Conservation (phyloP, 305 asterid species). For the Nicotiana rustica region DNA sequence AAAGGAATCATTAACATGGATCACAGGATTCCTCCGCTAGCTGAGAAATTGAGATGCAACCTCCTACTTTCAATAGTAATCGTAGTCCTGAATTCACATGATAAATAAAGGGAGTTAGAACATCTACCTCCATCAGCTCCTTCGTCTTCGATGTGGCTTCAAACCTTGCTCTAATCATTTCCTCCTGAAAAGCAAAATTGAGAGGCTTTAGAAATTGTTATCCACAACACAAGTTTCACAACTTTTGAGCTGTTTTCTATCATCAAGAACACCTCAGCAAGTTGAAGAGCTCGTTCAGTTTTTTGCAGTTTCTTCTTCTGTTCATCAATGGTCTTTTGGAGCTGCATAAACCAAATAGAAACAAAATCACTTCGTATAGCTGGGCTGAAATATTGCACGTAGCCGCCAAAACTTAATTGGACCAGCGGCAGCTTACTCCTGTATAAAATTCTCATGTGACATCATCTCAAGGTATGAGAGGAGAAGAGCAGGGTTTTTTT, state of each 20-base stretch:
- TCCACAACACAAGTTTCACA: slow-evolving; percentile 33
- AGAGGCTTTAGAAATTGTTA: slow-evolving; percentile 27
- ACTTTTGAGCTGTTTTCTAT: not conserved
- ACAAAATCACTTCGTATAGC: not conserved
- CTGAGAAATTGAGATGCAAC: not conserved
- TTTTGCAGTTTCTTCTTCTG: slow-evolving; percentile 76
- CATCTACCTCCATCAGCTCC: slow-evolving; percentile 74
- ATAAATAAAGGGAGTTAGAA: not conserved
- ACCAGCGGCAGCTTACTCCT: slow-evolving; percentile 12
- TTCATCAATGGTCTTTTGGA: slow-evolving; percentile 61
- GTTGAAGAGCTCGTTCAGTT: slow-evolving; percentile 90
- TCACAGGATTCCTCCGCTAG: not conserved
- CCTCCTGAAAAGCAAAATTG: slow-evolving; percentile 64
- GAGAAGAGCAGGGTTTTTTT: not conserved
- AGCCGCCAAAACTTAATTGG: slow-evolving; percentile 4
- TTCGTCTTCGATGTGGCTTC: slow-evolving; percentile 71
- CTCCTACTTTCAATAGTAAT: not conserved
- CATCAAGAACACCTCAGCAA: slow-evolving; percentile 73
- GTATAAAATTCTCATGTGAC: not conserved
- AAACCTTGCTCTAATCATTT: slow-evolving; percentile 76
- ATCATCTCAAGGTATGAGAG: not conserved
- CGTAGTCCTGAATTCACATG: slow-evolving; percentile 13
- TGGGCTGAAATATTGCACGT: not conserved
- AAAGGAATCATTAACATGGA: not conserved
- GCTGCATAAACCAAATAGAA: slow-evolving; percentile 58